Percentiles rank a stretch among this genome's conserved stretches.
phyloP scores from a whole-genome alignment of 2,329 filamentous ascomycete species.

The Clonostachys sp. region DNA sequence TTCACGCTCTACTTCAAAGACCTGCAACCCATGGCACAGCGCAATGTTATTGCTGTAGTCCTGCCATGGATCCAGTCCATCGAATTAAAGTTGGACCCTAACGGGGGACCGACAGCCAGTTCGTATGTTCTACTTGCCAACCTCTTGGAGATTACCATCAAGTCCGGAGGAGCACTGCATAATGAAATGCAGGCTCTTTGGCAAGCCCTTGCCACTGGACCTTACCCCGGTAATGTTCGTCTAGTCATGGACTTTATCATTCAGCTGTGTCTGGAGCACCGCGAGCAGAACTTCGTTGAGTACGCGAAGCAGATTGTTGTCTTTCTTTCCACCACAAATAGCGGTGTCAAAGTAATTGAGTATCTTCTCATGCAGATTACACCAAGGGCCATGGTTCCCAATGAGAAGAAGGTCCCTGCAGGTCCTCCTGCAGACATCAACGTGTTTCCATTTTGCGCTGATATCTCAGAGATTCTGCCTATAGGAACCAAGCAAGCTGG shows the following conservation, averaged over 20 bases:
- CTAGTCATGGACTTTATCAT: slow-evolving; percentile 96
- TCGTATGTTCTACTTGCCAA: slow-evolving; percentile 96
- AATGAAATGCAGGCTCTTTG: slow-evolving; percentile 97
- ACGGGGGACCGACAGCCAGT: slow-evolving; percentile 81
- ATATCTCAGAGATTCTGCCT: slow-evolving; percentile 73
- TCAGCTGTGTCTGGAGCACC: slow-evolving; percentile 82
- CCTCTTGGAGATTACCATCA: slow-evolving; percentile 92
- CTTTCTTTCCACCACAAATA: slow-evolving; percentile 77
- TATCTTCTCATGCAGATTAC: slow-evolving; percentile 88
- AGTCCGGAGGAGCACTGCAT: slow-evolving; percentile 80
- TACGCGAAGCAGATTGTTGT: slow-evolving; percentile 98
- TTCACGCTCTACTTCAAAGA: slow-evolving; percentile 93
- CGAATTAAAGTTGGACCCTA: slow-evolving; percentile 86
- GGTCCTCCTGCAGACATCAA: slow-evolving; percentile 69
- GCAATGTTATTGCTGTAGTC: slow-evolving; percentile 91
- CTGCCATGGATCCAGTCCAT: slow-evolving; percentile 95
- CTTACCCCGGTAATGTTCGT: slow-evolving; percentile 89
- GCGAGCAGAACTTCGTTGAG: slow-evolving; percentile 97
- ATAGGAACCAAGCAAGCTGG: slow-evolving; percentile 88
- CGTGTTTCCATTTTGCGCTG: slow-evolving; percentile 83
- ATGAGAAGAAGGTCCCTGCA: slow-evolving; percentile 69
- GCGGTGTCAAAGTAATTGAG: slow-evolving; percentile 87
- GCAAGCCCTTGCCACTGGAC: slow-evolving; percentile 92
- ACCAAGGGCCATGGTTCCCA: slow-evolving; percentile 94
- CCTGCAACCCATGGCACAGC: slow-evolving; percentile 74